Percentiles rank a stretch among this genome's conserved stretches.
These are phyloP conservation scores for Cryphonectria radicalis DNA, from an alignment of 2,329 filamentous ascomycete genomes.

Conservation along the genomic window DNA sequence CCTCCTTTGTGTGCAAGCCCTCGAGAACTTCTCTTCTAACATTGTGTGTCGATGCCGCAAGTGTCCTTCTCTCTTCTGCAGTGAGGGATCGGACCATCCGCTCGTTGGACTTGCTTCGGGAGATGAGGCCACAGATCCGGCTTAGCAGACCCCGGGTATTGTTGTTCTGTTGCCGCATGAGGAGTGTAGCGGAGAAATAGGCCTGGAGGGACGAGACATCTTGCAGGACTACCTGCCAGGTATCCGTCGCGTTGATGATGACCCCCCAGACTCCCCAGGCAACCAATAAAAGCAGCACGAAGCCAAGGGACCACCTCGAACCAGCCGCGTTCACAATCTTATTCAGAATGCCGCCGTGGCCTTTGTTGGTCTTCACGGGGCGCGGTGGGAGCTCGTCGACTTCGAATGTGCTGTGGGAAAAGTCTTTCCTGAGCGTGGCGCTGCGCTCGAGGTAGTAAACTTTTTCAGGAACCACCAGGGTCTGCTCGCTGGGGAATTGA, in stretches of 20 bases:
- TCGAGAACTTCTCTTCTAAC: conserved; percentile 33
- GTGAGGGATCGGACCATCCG: conserved; percentile 37
- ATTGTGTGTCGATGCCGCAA: conserved; percentile 31
- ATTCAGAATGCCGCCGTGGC: conserved; percentile 25
- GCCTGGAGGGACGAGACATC: conserved; percentile 43
- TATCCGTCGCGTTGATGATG: conserved; percentile 38
- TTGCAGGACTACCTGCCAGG: conserved; percentile 43
- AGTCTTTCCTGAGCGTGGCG: conserved; percentile 27
- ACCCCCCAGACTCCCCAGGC: conserved; percentile 40
- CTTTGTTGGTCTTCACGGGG: conserved; percentile 15
- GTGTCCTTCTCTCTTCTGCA: conserved; percentile 26
- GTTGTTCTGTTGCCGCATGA: conserved; percentile 45
- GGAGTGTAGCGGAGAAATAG: conserved; percentile 44
- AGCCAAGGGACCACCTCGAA: conserved; percentile 33
- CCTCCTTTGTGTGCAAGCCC: conserved; percentile 36
- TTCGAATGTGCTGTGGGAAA: conserved; percentile 20
- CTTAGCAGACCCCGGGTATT: conserved; percentile 37
- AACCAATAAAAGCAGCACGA: conserved; percentile 39
- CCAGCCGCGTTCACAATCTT: conserved; percentile 31
- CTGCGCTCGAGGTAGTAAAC: conserved; percentile 27
- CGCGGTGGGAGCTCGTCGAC: conserved; percentile 1
- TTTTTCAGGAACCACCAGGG: conserved; percentile 17
- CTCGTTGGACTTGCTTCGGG: conserved; percentile 39
- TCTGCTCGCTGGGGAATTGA: conserved; percentile 28
- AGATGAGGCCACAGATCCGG: conserved; percentile 39